Base-by-base conservation (phyloP, 139 green algal species). In the Chlamydomonas sp. region DNA sequence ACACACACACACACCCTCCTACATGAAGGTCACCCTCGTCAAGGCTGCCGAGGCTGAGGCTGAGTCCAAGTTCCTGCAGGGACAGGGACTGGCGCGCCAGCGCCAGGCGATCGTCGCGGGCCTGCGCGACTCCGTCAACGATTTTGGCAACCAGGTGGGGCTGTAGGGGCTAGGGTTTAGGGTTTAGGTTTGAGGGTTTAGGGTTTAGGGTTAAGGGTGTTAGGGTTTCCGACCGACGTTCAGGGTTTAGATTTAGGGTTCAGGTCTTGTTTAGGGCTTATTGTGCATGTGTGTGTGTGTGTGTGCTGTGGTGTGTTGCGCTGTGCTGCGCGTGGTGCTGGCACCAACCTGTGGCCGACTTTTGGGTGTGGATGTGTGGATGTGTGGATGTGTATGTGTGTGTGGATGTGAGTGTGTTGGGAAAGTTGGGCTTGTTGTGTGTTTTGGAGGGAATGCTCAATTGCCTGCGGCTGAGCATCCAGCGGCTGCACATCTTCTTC, bases 31-130 rank as follows among this genome's bases (percentile, higher is more conserved):
- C 20, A 71, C 79, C 2, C 79, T 92, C 16, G 85, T 95, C 5
- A 97, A 97, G 78, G 83, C 82, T 0, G 93, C 93, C 1, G 92
- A 98, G 81, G 93, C 87, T 3, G 93, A 97, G 48, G 92, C 93
- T 8, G 93, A 98, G 79, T 81, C 88, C 50, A 98, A 98, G 85
- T 97, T 84, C 71, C 85, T 98, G 63, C 63, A 65, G 34, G 81
- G 76, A 10, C 81, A 90, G 77, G 86, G 86, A 75, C 84, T 92
- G 28, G 87, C 88, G 3, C 65, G 87, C 30, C 88, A 94, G 82
- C 76, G 88, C 1, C 71, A 79, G 69, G 93, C 93, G 35, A 97
- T 98, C 70, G 87, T 98, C 24, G 76, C 82, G 24, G 93, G 93
- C 28, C 85, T 98, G 66, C 80, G 88, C 1, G 92, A 98, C 73